Conservation (phyloP, 2,329 filamentous ascomycete genomes). For the Colletotrichum musicola region DNA sequence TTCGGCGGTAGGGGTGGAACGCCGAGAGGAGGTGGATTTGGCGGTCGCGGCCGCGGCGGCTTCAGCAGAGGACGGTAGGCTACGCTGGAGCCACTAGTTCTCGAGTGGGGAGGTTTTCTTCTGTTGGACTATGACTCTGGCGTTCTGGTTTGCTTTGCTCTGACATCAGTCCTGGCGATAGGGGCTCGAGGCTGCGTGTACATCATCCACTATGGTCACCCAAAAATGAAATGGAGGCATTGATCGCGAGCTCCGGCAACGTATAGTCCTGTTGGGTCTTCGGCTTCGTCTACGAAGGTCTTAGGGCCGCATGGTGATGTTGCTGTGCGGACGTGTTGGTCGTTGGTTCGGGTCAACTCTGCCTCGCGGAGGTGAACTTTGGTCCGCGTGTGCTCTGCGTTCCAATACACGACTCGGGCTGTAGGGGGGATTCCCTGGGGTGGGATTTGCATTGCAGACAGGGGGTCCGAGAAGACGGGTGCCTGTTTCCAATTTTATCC, state of each 20-base stretch:
- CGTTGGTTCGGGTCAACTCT: too few species aligned
- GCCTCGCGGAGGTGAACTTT: too few species aligned
- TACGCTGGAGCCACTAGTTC: constrained; percentile 1
- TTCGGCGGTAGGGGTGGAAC: constrained; percentile 42
- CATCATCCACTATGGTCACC: constrained; percentile 36
- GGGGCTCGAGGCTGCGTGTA: constrained; percentile 35
- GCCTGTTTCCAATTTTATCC: too few species aligned
- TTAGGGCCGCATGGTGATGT: background rate
- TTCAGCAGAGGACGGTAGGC: constrained; percentile 39
- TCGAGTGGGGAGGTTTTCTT: constrained; percentile 32
- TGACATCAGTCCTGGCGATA: constrained; percentile 32
- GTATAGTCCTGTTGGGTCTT: background rate
- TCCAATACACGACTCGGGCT: too few species aligned
- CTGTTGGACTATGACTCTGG: constrained; percentile 37
- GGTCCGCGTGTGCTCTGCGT: too few species aligned
- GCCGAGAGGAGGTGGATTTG: constrained; percentile 41
- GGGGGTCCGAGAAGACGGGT: too few species aligned
- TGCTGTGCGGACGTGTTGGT: too few species aligned
- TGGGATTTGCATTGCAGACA: too few species aligned
- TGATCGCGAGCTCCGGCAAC: constrained; percentile 7
- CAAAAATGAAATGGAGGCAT: constrained; percentile 28
- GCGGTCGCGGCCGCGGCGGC: constrained; percentile 36
- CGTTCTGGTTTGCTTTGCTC: constrained; percentile 39
- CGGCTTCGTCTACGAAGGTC: background rate
- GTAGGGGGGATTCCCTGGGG: too few species aligned